Percentiles rank a stretch among this genome's conserved stretches.
Evolutionary conservation across 192 early-diverging fungal species (phyloP).

Genomic region (Coemansia sp.): DNA sequence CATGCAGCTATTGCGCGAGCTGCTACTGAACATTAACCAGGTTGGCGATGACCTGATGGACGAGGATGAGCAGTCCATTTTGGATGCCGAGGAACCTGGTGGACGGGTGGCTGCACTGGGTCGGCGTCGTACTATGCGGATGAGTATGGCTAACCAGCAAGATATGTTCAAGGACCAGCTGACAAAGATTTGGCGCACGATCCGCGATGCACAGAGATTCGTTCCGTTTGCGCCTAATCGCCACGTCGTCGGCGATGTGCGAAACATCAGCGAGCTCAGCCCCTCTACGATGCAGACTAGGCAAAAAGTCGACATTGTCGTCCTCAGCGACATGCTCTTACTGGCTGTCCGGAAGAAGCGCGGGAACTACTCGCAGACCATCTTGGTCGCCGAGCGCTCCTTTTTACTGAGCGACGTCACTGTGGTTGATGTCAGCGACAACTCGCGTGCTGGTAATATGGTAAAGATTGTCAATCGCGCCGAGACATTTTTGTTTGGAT

Average conservation of each 20-base stretch:
- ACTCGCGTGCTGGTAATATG: constrained; percentile 72
- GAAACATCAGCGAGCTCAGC: constrained; percentile 80
- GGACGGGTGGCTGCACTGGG: constrained; percentile 17
- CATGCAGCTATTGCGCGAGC: constrained; percentile 65
- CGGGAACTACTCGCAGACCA: constrained; percentile 64
- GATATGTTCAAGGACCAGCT: constrained; percentile 60
- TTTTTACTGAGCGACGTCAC: constrained; percentile 80
- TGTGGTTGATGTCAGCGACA: constrained; percentile 85
- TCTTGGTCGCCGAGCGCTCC: constrained; percentile 82
- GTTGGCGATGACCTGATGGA: constrained; percentile 62
- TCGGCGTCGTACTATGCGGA: constrained; percentile 55
- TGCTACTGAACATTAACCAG: constrained; percentile 64
- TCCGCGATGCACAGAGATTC: constrained; percentile 62
- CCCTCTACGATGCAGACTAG: constrained; percentile 72
- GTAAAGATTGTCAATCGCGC: constrained; percentile 87
- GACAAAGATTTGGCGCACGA: constrained; percentile 49
- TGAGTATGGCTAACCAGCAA: constrained; percentile 60
- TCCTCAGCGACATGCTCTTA: constrained; percentile 86
- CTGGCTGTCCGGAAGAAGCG: constrained; percentile 81
- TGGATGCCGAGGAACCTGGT: constrained; percentile 26
- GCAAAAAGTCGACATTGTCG: constrained; percentile 78
- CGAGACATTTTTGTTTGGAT: constrained; percentile 74
- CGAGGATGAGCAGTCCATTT: constrained; percentile 36
- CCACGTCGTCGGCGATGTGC: constrained; percentile 74
- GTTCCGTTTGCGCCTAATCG: constrained; percentile 72